Evolutionary conservation across 371 early-diverging fungal genomes (phyloP), one percentile per base, ranked within the genome.

Genomic region (Fennellomyces sp.): DNA sequence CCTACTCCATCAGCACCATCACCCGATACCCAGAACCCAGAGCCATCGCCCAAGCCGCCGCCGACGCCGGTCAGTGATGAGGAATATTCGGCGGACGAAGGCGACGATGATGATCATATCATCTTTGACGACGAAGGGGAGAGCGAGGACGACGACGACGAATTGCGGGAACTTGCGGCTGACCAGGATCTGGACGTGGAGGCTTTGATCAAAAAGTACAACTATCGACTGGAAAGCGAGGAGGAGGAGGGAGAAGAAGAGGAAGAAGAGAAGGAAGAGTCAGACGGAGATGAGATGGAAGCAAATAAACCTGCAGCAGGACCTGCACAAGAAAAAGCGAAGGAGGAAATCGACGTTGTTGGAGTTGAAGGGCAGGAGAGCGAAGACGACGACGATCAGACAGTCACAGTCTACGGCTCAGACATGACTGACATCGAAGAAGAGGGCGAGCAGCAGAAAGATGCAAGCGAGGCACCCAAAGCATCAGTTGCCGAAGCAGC

Each of bases 161-260:
- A 73, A 47, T 51, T 73, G n/a, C 45, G 41, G 12, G 72, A 54
- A 25, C 45, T 76, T 5, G 68, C 67, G 19, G 65, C 63, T n/a
- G 79, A 76, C 52, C 72, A 70, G 39, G 56, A 72, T 27, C 42
- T 87, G 39, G 80, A 88, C 0, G 73, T 89, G 27, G 88, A 88
- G 38, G 83, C 82, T 19, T 65, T 90, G 23, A 39, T 56, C 25
- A 29, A 45, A 35, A 78, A 79, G 36, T 85, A 88, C 62, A 75
- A 73, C 5, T 77, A 77, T 48, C 66, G 62, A 5, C 61, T 66
- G 29, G 57, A 47, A 21, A 62, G 57, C 19, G 67, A 57, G 11
- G 45, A 21, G 27, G 57, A 42, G 21, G 72, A 65, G n/a, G 73
- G 65, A 41, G 36, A 47, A 26, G 53, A 61, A n/a, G 28, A 42